Conservation (phyloP, 116 monocot genomes). For the Dioscorea cayenensis region DNA sequence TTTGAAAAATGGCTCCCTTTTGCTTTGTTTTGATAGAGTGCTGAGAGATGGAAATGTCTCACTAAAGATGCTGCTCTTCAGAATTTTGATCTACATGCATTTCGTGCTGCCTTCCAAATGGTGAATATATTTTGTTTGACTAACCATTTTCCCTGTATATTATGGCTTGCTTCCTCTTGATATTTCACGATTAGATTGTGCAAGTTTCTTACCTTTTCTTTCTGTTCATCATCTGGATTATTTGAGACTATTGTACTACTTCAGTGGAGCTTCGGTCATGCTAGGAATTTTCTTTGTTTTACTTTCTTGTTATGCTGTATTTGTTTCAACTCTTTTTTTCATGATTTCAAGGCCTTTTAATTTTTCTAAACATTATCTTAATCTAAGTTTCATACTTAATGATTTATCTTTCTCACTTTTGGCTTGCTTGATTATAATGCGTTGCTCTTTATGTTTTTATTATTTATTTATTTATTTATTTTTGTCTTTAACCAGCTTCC, state of each 20-base stretch:
- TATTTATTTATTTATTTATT: too few species aligned
- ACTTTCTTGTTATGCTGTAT: background rate
- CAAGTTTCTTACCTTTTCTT: background rate
- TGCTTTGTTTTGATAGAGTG: constrained; percentile 52
- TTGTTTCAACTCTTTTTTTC: background rate
- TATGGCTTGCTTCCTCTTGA: background rate
- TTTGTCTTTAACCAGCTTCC: too few species aligned
- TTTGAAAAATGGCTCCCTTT: background rate
- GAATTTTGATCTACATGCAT: constrained; percentile 71
- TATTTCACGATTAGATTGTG: background rate
- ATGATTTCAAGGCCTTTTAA: background rate
- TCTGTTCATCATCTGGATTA: background rate
- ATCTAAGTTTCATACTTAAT: background rate
- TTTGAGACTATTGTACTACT: background rate
- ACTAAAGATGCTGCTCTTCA: constrained; percentile 61
- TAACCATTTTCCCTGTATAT: background rate
- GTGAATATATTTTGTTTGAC: constrained; percentile 13
- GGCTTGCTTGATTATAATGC: background rate
- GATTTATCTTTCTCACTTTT: background rate
- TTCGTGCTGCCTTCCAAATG: constrained; percentile 83
- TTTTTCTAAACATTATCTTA: background rate
- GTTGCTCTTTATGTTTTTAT: background rate
- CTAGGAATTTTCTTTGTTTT: background rate
- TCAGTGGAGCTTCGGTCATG: background rate
- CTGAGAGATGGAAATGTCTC: constrained; percentile 85